Percentiles rank a stretch among this genome's conserved stretches.
Conservation (phyloP, 306 rosid species). For the Pueraria montana region DNA sequence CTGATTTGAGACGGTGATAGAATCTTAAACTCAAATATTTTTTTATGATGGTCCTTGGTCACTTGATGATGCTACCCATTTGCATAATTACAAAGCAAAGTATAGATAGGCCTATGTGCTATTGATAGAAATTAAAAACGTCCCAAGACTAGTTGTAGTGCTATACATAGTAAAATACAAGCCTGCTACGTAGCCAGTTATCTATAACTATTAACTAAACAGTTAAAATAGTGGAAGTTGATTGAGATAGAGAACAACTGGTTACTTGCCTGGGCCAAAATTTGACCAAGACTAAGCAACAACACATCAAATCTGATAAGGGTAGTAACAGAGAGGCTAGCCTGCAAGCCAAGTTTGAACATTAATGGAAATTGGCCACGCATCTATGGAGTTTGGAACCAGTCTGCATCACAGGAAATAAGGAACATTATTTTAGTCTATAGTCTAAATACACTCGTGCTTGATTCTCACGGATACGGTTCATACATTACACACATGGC, state of each 20-base stretch:
- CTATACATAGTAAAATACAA: slow-evolving; percentile 6
- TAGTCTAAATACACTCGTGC: slow-evolving; percentile 1
- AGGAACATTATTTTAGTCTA: neutral
- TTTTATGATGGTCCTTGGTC: neutral
- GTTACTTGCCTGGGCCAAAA: neutral
- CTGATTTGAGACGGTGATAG: neutral
- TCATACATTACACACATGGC: slow-evolving; percentile 11
- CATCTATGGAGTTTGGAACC: slow-evolving; percentile 47
- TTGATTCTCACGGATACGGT: slow-evolving; percentile 5
- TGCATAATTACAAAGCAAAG: neutral
- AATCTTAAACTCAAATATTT: neutral
- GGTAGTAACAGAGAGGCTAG: slow-evolving; percentile 10
- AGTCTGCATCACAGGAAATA: slow-evolving; percentile 45
- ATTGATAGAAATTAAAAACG: neutral
- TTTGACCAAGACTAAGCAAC: slow-evolving; percentile 56
- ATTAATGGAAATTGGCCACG: slow-evolving; percentile 41
- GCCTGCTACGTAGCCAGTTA: neutral
- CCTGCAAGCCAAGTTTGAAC: slow-evolving; percentile 24
- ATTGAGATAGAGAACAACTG: slow-evolving; percentile 27
- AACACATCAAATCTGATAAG: slow-evolving; percentile 46
- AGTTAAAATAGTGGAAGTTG: slow-evolving; percentile 13
- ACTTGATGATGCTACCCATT: neutral
- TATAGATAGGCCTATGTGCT: neutral
- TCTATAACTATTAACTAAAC: neutral
- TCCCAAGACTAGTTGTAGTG: neutral